phyloP scores from a whole-genome alignment of 2,329 filamentous ascomycete species.

The Magnaporthiopsis poae region DNA sequence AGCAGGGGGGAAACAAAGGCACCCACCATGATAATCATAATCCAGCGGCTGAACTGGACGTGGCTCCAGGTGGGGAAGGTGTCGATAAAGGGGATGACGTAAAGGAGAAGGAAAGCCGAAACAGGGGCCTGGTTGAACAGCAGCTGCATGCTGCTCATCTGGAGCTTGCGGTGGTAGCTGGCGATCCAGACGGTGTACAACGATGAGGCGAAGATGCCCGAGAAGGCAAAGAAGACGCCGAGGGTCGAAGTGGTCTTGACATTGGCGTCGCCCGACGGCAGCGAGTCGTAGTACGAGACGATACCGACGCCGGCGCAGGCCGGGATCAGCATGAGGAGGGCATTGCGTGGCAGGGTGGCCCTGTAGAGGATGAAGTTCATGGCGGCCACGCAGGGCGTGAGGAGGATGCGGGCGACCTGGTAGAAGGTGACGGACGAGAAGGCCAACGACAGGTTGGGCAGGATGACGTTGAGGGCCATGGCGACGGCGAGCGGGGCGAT shows the following conservation, averaged over 20 bases:
- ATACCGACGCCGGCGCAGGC: conserved; percentile 56
- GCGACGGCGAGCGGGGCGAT: conserved; percentile 56
- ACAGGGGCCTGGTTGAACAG: conserved; percentile 59
- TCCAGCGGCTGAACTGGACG: conserved; percentile 41
- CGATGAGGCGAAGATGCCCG: conserved; percentile 54
- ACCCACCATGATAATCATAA: conserved; percentile 47
- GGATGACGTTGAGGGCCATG: conserved; percentile 60
- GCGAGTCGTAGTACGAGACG: conserved; percentile 60
- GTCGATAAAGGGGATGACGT: conserved; percentile 57
- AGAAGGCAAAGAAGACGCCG: conserved; percentile 55
- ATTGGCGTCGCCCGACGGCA: conserved; percentile 33
- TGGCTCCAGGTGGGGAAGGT: conserved; percentile 47
- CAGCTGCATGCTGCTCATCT: conserved; percentile 60
- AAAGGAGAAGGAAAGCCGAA: conserved; percentile 52
- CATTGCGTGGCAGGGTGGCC: conserved; percentile 43
- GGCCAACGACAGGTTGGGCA: conserved; percentile 58
- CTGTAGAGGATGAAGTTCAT: conserved; percentile 56
- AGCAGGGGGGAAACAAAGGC: not conserved
- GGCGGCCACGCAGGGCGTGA: conserved; percentile 54
- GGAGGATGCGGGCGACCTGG: conserved; percentile 57
- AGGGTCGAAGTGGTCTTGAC: conserved; percentile 46
- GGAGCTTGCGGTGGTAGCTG: conserved; percentile 53
- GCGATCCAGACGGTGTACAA: conserved; percentile 62
- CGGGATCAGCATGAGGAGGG: conserved; percentile 46
- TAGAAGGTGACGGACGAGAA: conserved; percentile 62